These are phyloP conservation scores for Gaeumannomyces sp. DNA, from an alignment of 2,329 filamentous ascomycete species.

Conservation along the genomic window DNA sequence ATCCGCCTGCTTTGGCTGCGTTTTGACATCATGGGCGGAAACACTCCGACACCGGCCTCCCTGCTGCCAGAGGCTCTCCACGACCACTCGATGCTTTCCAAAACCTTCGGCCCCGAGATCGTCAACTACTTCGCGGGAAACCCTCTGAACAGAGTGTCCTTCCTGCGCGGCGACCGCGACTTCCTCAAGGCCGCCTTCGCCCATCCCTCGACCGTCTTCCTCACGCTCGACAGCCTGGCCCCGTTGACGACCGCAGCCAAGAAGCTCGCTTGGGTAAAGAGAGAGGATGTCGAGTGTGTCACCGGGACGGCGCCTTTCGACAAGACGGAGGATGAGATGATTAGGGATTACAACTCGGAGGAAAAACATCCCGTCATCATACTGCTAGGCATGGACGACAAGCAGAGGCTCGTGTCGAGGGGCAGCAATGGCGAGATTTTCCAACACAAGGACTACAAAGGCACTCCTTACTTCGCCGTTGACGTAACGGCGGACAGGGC, in stretches of 20 bases:
- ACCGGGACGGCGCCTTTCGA: conserved; percentile 67
- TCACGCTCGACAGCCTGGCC: conserved; percentile 72
- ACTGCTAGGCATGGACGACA: conserved; percentile 79
- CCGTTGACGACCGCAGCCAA: conserved; percentile 52
- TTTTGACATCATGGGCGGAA: conserved; percentile 3
- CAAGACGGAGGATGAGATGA: conserved; percentile 63
- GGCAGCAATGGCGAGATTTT: conserved; percentile 30
- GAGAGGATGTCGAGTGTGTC: conserved; percentile 62
- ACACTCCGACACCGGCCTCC: conserved; percentile 7
- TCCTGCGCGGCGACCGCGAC: conserved; percentile 63
- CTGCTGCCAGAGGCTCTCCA: conserved; percentile 38
- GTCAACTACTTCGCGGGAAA: conserved; percentile 75
- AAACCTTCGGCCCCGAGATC: conserved; percentile 72
- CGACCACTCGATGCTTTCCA: conserved; percentile 62
- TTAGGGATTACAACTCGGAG: conserved; percentile 68
- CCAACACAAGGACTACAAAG: conserved; percentile 64
- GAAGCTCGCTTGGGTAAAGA: conserved; percentile 61
- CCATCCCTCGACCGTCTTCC: conserved; percentile 61
- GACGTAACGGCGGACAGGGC: conserved; percentile 72
- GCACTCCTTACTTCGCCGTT: conserved; percentile 80
- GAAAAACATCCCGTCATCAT: conserved; percentile 64
- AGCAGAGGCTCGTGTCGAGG: conserved; percentile 24
- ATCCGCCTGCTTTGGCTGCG: neutral
- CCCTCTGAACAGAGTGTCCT: conserved; percentile 72
- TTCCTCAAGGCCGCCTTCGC: conserved; percentile 64